These are phyloP conservation scores for Boletus reticuloceps DNA, from an alignment of 768 basidiomycete genomes.

Conservation along the genomic window DNA sequence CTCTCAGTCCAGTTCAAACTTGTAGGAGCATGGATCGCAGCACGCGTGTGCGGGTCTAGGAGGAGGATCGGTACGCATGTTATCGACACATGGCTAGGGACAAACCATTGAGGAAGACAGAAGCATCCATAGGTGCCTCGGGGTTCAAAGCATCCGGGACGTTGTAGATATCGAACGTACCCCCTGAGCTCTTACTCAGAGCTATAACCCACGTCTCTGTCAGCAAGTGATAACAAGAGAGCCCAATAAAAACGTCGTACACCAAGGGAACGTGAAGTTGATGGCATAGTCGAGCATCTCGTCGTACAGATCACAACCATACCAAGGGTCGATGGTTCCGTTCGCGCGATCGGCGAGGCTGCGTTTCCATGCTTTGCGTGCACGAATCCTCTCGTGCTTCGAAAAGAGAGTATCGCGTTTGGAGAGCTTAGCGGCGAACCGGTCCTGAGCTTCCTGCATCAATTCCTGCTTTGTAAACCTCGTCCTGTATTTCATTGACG, in stretches of 20 bases:
- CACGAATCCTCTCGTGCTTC: slow-evolving; percentile 26
- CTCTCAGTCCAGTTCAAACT: slow-evolving; percentile 45
- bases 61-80: neutral
- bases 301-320: slow-evolving; percentile 62
- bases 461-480: slow-evolving; percentile 20
- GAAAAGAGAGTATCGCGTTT: slow-evolving; percentile 20
- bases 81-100: neutral
- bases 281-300: slow-evolving; percentile 70
- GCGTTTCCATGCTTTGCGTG: slow-evolving; percentile 39
- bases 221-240: slow-evolving; percentile 5
- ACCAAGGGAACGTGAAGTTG: slow-evolving; percentile 68
- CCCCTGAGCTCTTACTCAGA: slow-evolving; percentile 24
- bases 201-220: slow-evolving; percentile 5
- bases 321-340: slow-evolving; percentile 60
- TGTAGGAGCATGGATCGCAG: slow-evolving; percentile 67
- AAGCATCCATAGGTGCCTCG: slow-evolving; percentile 46
- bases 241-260: slow-evolving; percentile 27
- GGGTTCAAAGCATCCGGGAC: slow-evolving; percentile 57
- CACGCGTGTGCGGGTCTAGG: slow-evolving; percentile 51
- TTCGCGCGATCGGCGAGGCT: slow-evolving; percentile 47
- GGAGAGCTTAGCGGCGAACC: slow-evolving; percentile 21
- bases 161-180: slow-evolving; percentile 48
- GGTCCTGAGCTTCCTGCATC: slow-evolving; percentile 18
- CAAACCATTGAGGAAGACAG: slow-evolving; percentile 62
- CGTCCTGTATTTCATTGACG: slow-evolving; percentile 14